phyloP scores from a whole-genome alignment of 169 alveolate species.

The Plasmodium gonderi region DNA sequence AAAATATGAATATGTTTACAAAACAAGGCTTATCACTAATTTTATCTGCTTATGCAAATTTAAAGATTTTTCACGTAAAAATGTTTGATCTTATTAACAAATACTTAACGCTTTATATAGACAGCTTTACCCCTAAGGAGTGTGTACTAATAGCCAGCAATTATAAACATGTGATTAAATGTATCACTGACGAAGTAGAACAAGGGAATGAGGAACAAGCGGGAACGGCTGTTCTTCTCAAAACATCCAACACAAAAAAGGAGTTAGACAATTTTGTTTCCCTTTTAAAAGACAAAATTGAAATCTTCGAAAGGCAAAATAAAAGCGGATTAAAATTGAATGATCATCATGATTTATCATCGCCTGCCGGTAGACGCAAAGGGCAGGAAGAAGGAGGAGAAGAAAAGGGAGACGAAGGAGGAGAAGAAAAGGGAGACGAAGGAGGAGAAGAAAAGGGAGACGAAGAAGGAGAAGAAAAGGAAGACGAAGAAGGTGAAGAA shows the following conservation, averaged over 20 bases:
- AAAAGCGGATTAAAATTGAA: neutral
- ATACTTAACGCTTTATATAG: constrained; percentile 42
- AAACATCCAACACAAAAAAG: constrained; percentile 24
- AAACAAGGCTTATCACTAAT: constrained; percentile 62
- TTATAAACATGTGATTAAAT: constrained; percentile 37
- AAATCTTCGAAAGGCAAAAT: neutral
- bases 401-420: neutral
- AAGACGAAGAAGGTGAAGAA: constrained; percentile 12
- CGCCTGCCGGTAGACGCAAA: no score
- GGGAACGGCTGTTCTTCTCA: neutral
- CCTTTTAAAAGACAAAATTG: constrained; percentile 14
- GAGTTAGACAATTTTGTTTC: constrained; percentile 18
- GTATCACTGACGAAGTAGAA: neutral
- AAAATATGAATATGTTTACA: constrained; percentile 49
- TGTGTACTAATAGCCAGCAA: constrained; percentile 28
- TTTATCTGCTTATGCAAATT: constrained; percentile 43
- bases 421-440: neutral
- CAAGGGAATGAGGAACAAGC: neutral
- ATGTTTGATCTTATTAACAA: constrained; percentile 48
- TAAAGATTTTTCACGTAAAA: constrained; percentile 58
- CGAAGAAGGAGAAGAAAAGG: constrained; percentile 23
- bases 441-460: no score
- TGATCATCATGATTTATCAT: neutral
- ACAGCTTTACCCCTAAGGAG: constrained; percentile 17
- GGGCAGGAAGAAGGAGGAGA: no score